Evolutionary conservation across 768 basidiomycete species (phyloP).

Genomic region (Mycena kentingensis): DNA sequence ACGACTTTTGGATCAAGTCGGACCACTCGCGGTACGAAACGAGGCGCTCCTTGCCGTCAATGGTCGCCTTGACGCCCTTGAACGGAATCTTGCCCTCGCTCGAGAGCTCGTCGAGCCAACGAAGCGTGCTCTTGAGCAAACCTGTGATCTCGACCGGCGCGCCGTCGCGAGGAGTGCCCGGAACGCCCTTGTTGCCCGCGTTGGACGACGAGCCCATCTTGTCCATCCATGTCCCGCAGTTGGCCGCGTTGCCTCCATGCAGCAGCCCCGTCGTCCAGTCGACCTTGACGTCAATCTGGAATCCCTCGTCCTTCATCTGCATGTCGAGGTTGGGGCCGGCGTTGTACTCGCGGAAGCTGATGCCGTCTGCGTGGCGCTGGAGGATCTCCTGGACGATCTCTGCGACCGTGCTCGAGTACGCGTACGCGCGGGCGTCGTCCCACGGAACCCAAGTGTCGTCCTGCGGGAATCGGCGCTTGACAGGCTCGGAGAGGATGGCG

Average conservation of each 20-base stretch:
- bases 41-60: conserved; percentile 63
- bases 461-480: conserved; percentile 92
- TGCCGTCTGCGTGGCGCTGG: conserved; percentile 90
- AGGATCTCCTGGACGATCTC: conserved; percentile 96
- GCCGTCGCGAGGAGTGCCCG: conserved; percentile 96
- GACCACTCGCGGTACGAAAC: conserved; percentile 93
- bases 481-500: conserved; percentile 72
- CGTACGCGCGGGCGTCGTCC: conserved; percentile 84
- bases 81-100: conserved; percentile 77
- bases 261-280: conserved; percentile 95
- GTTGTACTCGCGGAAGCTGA: conserved; percentile 93
- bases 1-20: conserved; percentile 78
- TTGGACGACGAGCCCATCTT: conserved; percentile 95
- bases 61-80: conserved; percentile 78
- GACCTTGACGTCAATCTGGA: conserved; percentile 90
- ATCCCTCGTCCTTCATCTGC: conserved; percentile 94
- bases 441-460: conserved; percentile 94
- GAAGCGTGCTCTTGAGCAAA: conserved; percentile 85
- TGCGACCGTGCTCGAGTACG: conserved; percentile 81
- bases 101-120: conserved; percentile 81
- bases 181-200: conserved; percentile 91
- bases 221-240: conserved; percentile 98
- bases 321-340: conserved; percentile 96
- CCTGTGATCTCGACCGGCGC: conserved; percentile 96
- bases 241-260: conserved; percentile 79